These are phyloP conservation scores for Brachypodium distachyon DNA, from an alignment of 202 grass and related monocot species.

Conservation along the genomic window DNA sequence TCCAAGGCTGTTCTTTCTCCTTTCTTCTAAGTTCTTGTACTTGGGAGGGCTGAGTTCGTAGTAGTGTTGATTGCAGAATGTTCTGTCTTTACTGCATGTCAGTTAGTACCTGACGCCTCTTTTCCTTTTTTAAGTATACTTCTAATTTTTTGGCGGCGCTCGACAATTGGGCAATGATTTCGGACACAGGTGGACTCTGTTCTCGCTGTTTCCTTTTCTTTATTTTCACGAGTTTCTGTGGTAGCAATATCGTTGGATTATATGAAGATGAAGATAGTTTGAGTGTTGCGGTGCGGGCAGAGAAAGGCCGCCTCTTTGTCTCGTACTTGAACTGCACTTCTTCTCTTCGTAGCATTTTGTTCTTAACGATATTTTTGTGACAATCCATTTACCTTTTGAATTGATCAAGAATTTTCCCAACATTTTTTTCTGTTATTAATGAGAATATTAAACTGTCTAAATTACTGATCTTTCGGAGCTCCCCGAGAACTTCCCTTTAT, in stretches of 20 bases:
- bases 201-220: background rate
- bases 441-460: background rate
- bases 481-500: background rate
- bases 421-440: background rate
- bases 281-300: background rate
- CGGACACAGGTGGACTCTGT: background rate
- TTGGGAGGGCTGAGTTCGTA: background rate
- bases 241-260: background rate
- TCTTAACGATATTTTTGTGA: background rate
- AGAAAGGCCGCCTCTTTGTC: background rate
- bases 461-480: background rate
- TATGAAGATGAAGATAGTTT: background rate
- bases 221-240: background rate
- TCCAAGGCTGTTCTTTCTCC: background rate
- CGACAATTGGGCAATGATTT: background rate
- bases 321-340: background rate
- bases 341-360: background rate
- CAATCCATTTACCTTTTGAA: background rate
- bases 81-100: background rate
- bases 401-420: background rate
- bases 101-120: background rate
- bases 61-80: background rate
- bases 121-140: background rate
- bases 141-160: background rate
- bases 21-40: background rate